A percentile compares a stretch with the other conserved stretches of the same genome.
phyloP scores from a whole-genome alignment of 768 basidiomycete genomes.

The Cytidiella melzeri region DNA sequence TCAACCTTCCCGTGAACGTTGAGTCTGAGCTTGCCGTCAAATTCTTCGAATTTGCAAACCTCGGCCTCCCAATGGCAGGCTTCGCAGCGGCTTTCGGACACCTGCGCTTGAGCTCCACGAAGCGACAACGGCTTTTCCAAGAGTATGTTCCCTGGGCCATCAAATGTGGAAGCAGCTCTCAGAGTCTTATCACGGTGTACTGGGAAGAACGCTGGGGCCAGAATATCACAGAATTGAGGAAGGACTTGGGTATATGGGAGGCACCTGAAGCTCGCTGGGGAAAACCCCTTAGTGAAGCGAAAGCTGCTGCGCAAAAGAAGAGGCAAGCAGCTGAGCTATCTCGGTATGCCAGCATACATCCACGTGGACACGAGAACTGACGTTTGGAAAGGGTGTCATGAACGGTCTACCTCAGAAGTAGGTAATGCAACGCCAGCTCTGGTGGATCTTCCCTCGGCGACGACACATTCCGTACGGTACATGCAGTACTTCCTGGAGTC shows the following conservation, averaged over 20 bases:
- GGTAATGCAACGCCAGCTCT: too few relatives aligned
- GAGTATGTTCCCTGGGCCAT: slow-evolving; percentile 93
- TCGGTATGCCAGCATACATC: too few relatives aligned
- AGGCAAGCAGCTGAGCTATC: not conserved
- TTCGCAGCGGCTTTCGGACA: slow-evolving; percentile 79
- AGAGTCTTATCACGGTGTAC: slow-evolving; percentile 80
- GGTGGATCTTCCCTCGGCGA: too few relatives aligned
- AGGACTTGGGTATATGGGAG: slow-evolving; percentile 80
- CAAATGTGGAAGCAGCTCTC: slow-evolving; percentile 66
- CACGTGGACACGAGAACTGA: too few relatives aligned
- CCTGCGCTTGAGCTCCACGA: slow-evolving; percentile 46
- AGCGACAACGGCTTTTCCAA: slow-evolving; percentile 50
- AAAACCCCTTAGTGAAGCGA: not conserved
- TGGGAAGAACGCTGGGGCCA: slow-evolving; percentile 95
- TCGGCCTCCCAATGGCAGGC: slow-evolving; percentile 83
- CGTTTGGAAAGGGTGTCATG: too few relatives aligned
- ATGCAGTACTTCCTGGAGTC: too few relatives aligned
- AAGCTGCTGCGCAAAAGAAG: not conserved
- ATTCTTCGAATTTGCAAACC: slow-evolving; percentile 88
- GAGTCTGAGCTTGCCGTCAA: slow-evolving; percentile 92
- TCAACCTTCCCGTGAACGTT: slow-evolving; percentile 83
- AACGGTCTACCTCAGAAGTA: too few relatives aligned
- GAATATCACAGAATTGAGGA: slow-evolving; percentile 74
- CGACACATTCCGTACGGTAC: too few relatives aligned
- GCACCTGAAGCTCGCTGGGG: slow-evolving; percentile 40